These are phyloP conservation scores for Mikania micrantha DNA, from an alignment of 129 eudicot species.

Conservation along the genomic window DNA sequence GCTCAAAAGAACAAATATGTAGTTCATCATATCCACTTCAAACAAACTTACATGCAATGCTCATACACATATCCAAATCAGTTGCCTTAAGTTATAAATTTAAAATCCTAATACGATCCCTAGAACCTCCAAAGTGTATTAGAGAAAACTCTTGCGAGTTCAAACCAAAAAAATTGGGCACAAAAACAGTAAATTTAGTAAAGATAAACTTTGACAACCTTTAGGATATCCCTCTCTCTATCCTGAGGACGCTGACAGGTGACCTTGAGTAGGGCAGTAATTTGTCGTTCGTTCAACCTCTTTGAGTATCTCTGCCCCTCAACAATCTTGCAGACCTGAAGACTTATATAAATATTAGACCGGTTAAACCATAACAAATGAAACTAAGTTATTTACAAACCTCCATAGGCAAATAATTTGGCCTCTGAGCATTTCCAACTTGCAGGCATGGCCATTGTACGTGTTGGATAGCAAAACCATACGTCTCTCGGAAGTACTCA, in stretches of 20 bases:
- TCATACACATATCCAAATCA: not conserved
- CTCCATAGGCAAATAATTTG: slow-evolving; percentile 94
- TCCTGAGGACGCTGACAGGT: slow-evolving; percentile 94
- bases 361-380: not conserved
- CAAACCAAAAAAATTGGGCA: not conserved
- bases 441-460: slow-evolving; percentile 90
- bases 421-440: slow-evolving; percentile 88
- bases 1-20: not conserved
- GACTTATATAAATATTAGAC: slow-evolving; percentile 1
- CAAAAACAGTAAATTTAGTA: not conserved
- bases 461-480: slow-evolving; percentile 74
- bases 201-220: slow-evolving; percentile 34
- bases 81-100: not conserved
- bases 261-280: slow-evolving; percentile 77
- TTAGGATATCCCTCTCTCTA: slow-evolving; percentile 68
- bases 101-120: not conserved
- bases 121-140: not conserved
- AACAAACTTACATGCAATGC: not conserved
- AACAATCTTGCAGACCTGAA: slow-evolving; percentile 87
- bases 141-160: not conserved
- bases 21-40: slow-evolving; percentile 1
- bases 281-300: slow-evolving; percentile 77
- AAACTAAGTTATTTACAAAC: slow-evolving; percentile 20
- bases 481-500: slow-evolving; percentile 90
- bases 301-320: slow-evolving; percentile 92